phyloP scores from a whole-genome alignment of 345 rosid species.

The Psidium guajava region DNA sequence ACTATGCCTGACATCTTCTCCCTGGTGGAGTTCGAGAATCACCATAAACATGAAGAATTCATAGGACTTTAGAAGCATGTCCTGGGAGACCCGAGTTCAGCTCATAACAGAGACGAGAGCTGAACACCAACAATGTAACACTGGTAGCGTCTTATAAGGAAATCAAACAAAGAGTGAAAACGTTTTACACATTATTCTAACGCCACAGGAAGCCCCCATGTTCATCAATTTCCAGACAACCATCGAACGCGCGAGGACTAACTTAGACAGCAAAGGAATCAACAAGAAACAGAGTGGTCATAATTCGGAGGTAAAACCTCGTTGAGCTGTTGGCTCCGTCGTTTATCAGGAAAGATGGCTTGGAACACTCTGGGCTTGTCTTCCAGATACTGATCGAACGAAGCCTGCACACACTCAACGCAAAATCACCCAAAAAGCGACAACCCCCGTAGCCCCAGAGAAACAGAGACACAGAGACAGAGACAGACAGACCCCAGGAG shows the following conservation, averaged over 20 bases:
- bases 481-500: constrained; percentile 36
- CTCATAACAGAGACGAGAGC: not conserved
- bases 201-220: not conserved
- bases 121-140: not conserved
- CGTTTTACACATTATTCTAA: not conserved
- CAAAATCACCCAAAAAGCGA: not conserved
- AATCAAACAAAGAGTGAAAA: not conserved
- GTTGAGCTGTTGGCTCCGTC: constrained; percentile 50
- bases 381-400: constrained; percentile 76
- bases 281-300: constrained; percentile 10
- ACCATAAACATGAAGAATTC: not conserved
- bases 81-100: not conserved
- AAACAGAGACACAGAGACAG: not conserved
- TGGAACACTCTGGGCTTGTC: constrained; percentile 65
- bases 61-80: not conserved
- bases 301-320: constrained; percentile 10
- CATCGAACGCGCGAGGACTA: not conserved
- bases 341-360: constrained; percentile 74
- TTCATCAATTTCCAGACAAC: not conserved
- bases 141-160: not conserved
- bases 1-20: not conserved
- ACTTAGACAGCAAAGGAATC: not conserved
- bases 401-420: constrained; percentile 33
- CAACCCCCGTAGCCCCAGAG: not conserved
- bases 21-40: not conserved